Evolutionary conservation across 2,329 filamentous ascomycete genomes (phyloP).

Genomic region (Ophiostoma novo-ulmi): DNA sequence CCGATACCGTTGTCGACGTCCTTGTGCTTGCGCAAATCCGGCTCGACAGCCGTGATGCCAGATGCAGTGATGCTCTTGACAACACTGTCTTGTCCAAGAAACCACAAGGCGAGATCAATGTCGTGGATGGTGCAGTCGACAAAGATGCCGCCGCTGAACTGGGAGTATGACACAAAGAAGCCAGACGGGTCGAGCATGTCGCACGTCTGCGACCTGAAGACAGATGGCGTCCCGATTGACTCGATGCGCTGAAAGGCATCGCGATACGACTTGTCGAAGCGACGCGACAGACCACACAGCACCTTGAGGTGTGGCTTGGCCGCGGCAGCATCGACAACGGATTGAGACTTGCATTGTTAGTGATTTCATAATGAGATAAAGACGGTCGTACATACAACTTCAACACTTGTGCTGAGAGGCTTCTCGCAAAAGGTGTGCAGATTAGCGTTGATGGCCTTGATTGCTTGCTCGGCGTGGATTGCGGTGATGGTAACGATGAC

Average conservation of each 20-base stretch:
- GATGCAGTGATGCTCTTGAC: not conserved
- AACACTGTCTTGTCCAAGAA: not conserved
- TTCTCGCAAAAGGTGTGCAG: not conserved
- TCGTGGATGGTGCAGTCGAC: conserved; percentile 6
- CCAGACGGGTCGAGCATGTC: not conserved
- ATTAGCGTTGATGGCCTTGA: not conserved
- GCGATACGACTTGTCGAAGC: not conserved
- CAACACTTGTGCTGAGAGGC: not conserved
- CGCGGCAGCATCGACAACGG: not conserved
- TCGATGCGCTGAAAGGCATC: not conserved
- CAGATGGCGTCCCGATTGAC: not conserved
- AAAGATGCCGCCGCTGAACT: conserved; percentile 7
- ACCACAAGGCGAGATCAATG: not conserved
- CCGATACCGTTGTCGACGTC: not conserved
- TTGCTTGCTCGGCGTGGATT: not conserved
- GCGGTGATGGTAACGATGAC: not conserved
- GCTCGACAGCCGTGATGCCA: not conserved
- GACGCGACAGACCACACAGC: not conserved
- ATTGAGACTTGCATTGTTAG: not conserved
- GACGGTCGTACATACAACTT: not conserved
- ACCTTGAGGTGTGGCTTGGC: not conserved
- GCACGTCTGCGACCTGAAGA: not conserved
- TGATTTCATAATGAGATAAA: not conserved
- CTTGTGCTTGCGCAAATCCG: not conserved
- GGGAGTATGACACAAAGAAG: not conserved